Base-by-base conservation (phyloP, 2,329 filamentous ascomycete genomes). In the Coniochaeta ligniaria region DNA sequence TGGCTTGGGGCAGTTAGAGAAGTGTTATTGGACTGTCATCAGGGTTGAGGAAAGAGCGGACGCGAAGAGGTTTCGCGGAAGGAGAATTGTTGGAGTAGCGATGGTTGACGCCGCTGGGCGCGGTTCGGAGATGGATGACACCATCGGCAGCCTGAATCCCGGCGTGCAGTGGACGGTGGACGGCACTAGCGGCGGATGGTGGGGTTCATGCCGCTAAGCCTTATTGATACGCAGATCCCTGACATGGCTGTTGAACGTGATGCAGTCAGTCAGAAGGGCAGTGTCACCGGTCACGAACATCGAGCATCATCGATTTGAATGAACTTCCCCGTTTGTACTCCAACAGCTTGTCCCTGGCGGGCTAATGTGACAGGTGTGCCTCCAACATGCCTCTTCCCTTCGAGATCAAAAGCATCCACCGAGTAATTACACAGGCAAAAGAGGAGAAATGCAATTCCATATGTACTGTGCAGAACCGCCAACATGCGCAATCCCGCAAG, bases 361-460 rank as follows among this genome's bases (percentile, higher is more conserved):
- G 22, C 47, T 31, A 17, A 5, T 31, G 3, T n/a, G 22, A 28
- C 47, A 52, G 22, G 6, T n/a, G 20, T 4, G 17, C 11, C 22
- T 47, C n/a, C 43, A 22, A 9, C 22, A 47, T 52, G 47, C 47
- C 24, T 52, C 12, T 52, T n/a, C 16, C 22, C 22, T 17, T 17
- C 26, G 3, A 52, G 26, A 6, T 11, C 20, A 3, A 47, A 47
- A 47, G 20, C 9, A 36, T 9, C 35, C 35, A 36, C 8, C n/a
- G n/a, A n/a, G n/a, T n/a, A 36, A 36, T 24, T 26, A 47, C 45
- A 57, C 57, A 62, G 60, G 60, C 60, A 45, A 59, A 59, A 59
- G 59, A 24, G 58, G 56, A 45, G 50, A 54, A 58, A 60, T 45
- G 60, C 36, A 61, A 31, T 57, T 36, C 45, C 41, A 41, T 52